These are phyloP conservation scores for Aphanomyces invadans DNA, from an alignment of 352 stramenopile genomes.

Conservation along the genomic window DNA sequence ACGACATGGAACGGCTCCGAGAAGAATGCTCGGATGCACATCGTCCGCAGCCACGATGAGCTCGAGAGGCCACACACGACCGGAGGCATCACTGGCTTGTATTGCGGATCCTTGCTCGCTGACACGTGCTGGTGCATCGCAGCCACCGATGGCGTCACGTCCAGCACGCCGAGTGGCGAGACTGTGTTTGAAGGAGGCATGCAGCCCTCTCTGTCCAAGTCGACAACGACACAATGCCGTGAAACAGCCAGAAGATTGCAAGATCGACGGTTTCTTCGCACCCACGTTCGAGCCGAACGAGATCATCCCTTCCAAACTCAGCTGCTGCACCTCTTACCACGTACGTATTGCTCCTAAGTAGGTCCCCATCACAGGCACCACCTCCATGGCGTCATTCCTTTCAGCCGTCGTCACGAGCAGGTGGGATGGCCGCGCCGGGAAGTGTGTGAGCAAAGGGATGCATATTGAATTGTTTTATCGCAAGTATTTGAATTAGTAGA, in stretches of 20 bases:
- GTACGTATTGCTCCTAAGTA: not conserved
- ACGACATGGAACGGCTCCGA: conserved; percentile 28
- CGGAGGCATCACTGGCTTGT: not conserved
- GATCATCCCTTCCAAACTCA: not conserved
- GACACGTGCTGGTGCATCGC: not conserved
- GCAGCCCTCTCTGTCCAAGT: no score
- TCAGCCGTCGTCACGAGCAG: no score
- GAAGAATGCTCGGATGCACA: conserved; percentile 4
- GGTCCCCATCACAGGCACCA: no score
- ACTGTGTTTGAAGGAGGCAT: not conserved
- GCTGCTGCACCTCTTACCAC: not conserved
- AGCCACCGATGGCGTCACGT: not conserved
- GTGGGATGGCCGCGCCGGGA: no score
- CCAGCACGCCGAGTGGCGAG: not conserved
- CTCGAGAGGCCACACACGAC: not conserved
- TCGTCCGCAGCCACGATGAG: conserved; percentile 4
- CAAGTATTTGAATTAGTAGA: no score
- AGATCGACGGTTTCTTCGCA: not conserved
- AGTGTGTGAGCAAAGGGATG: no score
- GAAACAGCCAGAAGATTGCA: not conserved
- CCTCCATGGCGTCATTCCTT: no score
- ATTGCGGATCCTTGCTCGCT: not conserved
- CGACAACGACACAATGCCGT: not conserved
- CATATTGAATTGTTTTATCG: no score
- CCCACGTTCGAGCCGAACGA: no score